Evolutionary conservation across 1,139 yeast genomes (phyloP).

Genomic region (Pichia sp.): DNA sequence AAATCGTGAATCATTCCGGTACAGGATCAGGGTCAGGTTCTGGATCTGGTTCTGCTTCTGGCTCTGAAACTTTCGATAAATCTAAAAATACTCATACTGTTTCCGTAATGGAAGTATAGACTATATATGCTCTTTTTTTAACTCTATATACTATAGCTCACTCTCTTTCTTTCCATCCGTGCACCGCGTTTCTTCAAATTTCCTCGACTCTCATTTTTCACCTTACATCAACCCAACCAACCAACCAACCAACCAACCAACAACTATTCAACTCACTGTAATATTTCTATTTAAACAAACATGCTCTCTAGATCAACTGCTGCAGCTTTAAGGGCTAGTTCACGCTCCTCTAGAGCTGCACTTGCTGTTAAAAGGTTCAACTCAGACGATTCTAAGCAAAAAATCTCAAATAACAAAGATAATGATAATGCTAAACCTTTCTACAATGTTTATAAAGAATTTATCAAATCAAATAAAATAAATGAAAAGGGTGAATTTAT

Average conservation of each 20-base stretch:
- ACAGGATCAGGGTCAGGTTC: background rate
- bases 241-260: background rate
- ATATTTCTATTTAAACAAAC: background rate
- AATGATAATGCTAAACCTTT: conserved; percentile 10
- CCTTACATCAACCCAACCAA: background rate
- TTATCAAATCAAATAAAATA: conserved; percentile 43
- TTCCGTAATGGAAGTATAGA: conserved; percentile 1
- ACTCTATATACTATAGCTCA: background rate
- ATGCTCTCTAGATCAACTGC: conserved; percentile 14
- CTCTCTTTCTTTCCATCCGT: background rate
- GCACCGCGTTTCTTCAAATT: background rate
- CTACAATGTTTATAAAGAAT: conserved; percentile 39
- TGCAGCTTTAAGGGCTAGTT: conserved; percentile 2
- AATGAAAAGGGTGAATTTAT: conserved; percentile 38
- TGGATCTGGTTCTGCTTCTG: background rate
- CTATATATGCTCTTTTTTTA: background rate
- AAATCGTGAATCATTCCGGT: conserved; percentile 1
- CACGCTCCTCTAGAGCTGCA: background rate
- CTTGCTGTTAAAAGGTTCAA: too few relatives aligned
- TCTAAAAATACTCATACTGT: background rate
- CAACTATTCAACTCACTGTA: background rate
- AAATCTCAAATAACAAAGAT: background rate
- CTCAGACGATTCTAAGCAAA: background rate
- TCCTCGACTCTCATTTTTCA: too few relatives aligned
- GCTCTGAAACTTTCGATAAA: background rate